These are phyloP conservation scores for Beauveria sp. DNA, from an alignment of 2,329 filamentous ascomycete genomes.

Conservation along the genomic window DNA sequence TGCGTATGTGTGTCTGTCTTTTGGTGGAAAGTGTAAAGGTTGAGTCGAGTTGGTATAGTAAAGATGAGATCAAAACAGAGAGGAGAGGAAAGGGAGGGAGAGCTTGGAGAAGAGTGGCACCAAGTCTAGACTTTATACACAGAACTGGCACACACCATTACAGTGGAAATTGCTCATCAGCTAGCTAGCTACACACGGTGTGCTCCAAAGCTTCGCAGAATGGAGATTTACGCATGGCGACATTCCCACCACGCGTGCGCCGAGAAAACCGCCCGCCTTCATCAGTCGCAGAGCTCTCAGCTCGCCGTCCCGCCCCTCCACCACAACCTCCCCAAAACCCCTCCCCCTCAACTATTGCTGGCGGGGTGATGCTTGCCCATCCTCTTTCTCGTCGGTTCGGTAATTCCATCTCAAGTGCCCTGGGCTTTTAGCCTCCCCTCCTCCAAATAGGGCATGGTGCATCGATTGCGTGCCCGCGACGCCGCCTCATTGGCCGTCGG, in stretches of 20 bases:
- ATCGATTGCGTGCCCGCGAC: constrained; percentile 22
- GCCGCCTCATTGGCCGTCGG: constrained; percentile 18
- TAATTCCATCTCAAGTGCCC: background rate
- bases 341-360: constrained; percentile 2
- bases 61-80: background rate
- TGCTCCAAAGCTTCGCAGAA: background rate
- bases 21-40: background rate
- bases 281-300: background rate
- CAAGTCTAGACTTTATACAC: background rate
- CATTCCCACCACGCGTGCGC: background rate
- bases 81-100: background rate
- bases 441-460: constrained; percentile 13
- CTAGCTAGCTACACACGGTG: background rate
- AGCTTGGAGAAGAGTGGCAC: background rate
- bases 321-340: background rate
- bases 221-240: background rate
- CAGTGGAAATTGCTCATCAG: constrained; percentile 6
- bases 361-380: background rate
- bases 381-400: too few relatives aligned
- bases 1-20: background rate
- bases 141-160: background rate
- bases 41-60: background rate
- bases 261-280: background rate
- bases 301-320: background rate
- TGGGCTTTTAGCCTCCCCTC: background rate